Conservation (phyloP, 805 yeast species). For the Wickerhamiella kazuoi region DNA sequence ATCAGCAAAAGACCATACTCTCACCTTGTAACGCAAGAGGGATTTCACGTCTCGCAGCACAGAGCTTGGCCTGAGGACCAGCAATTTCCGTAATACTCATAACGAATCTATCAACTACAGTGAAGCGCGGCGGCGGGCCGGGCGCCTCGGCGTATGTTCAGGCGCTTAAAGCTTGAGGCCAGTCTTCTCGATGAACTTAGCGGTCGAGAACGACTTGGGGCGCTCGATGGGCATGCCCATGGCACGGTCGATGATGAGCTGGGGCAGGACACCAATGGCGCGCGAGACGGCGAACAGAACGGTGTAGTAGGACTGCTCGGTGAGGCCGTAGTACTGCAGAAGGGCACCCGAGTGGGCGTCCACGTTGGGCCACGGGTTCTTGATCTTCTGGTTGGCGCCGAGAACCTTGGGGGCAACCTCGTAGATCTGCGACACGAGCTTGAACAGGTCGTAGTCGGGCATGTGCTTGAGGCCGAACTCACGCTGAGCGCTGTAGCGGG, state of each 20-base stretch:
- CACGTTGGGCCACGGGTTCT: constrained; percentile 88
- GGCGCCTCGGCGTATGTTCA: too few relatives aligned
- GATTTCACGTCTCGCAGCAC: too few relatives aligned
- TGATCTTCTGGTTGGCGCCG: constrained; percentile 73
- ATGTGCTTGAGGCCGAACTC: constrained; percentile 57
- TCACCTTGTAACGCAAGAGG: too few relatives aligned
- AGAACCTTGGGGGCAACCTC: constrained; percentile 71
- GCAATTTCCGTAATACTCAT: background rate
- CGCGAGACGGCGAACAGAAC: constrained; percentile 76
- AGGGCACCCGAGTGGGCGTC: constrained; percentile 78
- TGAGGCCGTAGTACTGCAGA: constrained; percentile 70
- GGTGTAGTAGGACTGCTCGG: constrained; percentile 69
- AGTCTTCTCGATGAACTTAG: constrained; percentile 56
- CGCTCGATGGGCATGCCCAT: constrained; percentile 70
- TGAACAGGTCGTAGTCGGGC: constrained; percentile 66
- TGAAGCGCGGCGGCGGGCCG: too few relatives aligned
- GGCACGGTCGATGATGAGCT: constrained; percentile 71
- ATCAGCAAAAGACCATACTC: too few relatives aligned
- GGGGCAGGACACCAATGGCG: constrained; percentile 75
- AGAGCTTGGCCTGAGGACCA: too few relatives aligned
- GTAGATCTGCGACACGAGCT: constrained; percentile 58
- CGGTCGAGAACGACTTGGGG: constrained; percentile 87
- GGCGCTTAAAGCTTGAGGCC: constrained; percentile 12
- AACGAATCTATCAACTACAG: background rate
- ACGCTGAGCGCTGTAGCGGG: constrained; percentile 73